Percentiles rank a stretch among this genome's conserved stretches.
These are phyloP conservation scores for Fraxinus floribunda DNA, from an alignment of 305 asterid species.

Conservation along the genomic window DNA sequence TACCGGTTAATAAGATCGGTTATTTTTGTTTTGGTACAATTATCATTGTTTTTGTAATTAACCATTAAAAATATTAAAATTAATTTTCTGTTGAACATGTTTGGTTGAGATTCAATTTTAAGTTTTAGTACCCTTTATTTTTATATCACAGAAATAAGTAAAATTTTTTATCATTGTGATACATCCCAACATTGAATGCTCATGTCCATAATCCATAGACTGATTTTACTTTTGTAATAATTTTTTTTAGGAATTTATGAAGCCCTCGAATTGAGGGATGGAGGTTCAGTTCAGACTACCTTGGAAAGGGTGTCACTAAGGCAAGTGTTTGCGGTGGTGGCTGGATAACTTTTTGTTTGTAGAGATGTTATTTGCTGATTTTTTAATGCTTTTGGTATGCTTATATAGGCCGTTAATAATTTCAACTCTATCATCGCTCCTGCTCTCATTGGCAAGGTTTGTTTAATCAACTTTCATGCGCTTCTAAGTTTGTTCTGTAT, in stretches of 20 bases:
- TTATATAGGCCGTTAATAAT: slow-evolving; percentile 61
- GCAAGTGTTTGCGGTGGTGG: slow-evolving; percentile 29
- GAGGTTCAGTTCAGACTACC: slow-evolving; percentile 84
- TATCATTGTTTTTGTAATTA: not conserved
- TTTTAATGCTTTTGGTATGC: slow-evolving; percentile 2
- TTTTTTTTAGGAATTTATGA: slow-evolving; percentile 58
- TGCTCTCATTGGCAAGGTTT: slow-evolving; percentile 83
- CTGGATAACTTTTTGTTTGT: not conserved
- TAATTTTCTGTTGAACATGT: not conserved
- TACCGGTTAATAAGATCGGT: not conserved
- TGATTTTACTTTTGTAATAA: not conserved
- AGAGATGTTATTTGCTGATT: not conserved
- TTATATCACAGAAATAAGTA: not conserved
- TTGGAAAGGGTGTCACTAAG: slow-evolving; percentile 90
- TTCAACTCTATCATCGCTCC: slow-evolving; percentile 80
- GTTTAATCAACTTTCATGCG: slow-evolving; percentile 14
- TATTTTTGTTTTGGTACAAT: too few relatives aligned
- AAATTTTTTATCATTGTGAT: not conserved
- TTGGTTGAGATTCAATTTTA: not conserved
- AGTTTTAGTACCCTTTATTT: not conserved
- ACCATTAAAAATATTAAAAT: not conserved
- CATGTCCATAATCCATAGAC: not conserved
- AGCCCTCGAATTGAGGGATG: slow-evolving; percentile 86
- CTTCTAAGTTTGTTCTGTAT: not conserved
- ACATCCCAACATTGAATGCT: not conserved